Base-by-base conservation (phyloP, 1,284 basidiomycete species). In the Moesziomyces globuligerus region DNA sequence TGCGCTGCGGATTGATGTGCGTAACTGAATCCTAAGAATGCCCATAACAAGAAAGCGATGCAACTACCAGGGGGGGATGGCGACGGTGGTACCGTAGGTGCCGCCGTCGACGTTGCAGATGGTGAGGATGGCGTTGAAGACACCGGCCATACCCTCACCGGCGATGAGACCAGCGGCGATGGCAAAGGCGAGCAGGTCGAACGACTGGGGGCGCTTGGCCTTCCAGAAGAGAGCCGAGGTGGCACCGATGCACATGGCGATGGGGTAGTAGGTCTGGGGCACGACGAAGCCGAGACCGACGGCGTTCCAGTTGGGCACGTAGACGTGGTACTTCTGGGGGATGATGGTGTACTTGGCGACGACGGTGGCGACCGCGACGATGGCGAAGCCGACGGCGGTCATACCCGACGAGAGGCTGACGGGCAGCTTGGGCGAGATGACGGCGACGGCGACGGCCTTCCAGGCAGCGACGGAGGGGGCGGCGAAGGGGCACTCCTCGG, bases 111-210 rank as follows among this genome's bases (percentile, higher is more conserved):
- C 76, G 13, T 52, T 48, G 21, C 64, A 58, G 38, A 81, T 79
- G 24, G 75, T 68, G 9, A 82, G 62, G 52, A 79, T 81, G 23
- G 89, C 89, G 71, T 87, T 87, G 77, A 89, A 85, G 37, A 90
- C 88, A 76, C 89, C 89, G 20, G 87, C 89, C 37, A 90, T 85
- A 79, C 89, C 89, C 78, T 90, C 89, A 38, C 89, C 89, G 20
- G 89, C 88, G 45, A 90, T 84, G 68, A 89, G 81, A 70, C 89
- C 89, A 83, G 79, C 87, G 32, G 88, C 84, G 60, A 89, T 74
- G 34, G 88, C 86, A 76, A 88, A 89, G 83, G 87, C 88, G 80
- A 88, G 88, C 84, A 88, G 85, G 42, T 75, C 69, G 56, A 61
- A 70, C 18, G 40, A 48, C 48, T 57, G 41, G 1, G 86, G 86